Conservation (phyloP, 164 flowering plant species). For the Platanus orientalis region DNA sequence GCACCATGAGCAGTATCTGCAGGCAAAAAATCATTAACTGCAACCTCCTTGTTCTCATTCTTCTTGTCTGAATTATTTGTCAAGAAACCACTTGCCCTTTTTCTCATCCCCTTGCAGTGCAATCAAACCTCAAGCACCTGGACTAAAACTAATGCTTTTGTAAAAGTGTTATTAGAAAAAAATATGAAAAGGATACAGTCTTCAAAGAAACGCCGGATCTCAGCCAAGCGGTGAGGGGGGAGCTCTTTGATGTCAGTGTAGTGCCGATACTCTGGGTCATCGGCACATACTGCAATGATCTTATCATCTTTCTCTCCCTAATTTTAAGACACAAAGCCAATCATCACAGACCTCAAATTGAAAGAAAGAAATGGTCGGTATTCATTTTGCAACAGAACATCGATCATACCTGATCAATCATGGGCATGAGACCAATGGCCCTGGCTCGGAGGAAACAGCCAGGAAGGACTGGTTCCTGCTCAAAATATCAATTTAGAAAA, state of each 20-base stretch:
- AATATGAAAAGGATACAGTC: conserved; percentile 50
- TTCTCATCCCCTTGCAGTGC: too few relatives aligned
- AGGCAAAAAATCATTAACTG: conserved; percentile 52
- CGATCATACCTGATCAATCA: conserved; percentile 22
- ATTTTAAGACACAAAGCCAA: not conserved
- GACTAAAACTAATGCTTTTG: not conserved
- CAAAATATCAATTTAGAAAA: too few relatives aligned
- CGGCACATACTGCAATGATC: too few relatives aligned
- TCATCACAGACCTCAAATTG: not conserved
- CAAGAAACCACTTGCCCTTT: conserved; percentile 18
- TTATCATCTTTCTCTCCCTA: conserved; percentile 80
- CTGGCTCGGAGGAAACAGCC: conserved; percentile 70
- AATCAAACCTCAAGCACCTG: not conserved
- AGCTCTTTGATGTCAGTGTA: conserved; percentile 59
- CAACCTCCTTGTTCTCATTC: conserved; percentile 67
- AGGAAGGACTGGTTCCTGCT: conserved; percentile 70
- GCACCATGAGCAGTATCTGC: conserved; percentile 39
- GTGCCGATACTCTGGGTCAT: too few relatives aligned
- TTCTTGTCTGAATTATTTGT: conserved; percentile 48
- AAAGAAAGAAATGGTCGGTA: not conserved
- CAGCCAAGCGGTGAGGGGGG: conserved; percentile 63
- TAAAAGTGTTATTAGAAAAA: not conserved
- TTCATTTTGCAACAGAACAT: not conserved
- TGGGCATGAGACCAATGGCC: too few relatives aligned
- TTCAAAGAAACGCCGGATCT: conserved; percentile 73